Evolutionary conservation across 176 grass and related monocot genomes (phyloP).

Genomic region (Aechmea fasciata): DNA sequence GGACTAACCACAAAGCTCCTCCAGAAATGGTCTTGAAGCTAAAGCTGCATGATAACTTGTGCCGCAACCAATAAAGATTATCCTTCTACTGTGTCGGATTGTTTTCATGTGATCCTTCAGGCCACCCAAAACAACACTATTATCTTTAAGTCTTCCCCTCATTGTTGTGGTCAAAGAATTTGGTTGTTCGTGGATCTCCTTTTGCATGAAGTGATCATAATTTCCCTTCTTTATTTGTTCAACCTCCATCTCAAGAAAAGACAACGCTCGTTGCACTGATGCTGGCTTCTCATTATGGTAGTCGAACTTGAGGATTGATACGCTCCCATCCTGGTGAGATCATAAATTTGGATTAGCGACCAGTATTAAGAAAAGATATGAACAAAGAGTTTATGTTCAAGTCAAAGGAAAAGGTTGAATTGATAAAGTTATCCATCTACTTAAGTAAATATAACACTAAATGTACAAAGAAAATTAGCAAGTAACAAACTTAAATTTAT

Average conservation of each 20-base stretch:
- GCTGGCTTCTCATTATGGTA: slow-evolving; percentile 74
- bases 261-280: slow-evolving; percentile 79
- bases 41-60: slow-evolving; percentile 90
- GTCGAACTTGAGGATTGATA: slow-evolving; percentile 83
- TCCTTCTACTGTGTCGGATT: slow-evolving; percentile 66
- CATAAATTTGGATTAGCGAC: not conserved
- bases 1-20: slow-evolving; percentile 69
- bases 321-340: slow-evolving; percentile 62
- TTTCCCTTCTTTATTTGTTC: slow-evolving; percentile 96
- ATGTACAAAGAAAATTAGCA: too few species aligned
- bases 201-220: slow-evolving; percentile 95
- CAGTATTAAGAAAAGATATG: not conserved
- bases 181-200: slow-evolving; percentile 90
- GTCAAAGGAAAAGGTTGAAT: too few species aligned
- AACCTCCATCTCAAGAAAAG: slow-evolving; percentile 93
- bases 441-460: too few species aligned
- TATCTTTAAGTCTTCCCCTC: slow-evolving; percentile 86
- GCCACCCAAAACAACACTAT: slow-evolving; percentile 70
- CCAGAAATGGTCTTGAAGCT: slow-evolving; percentile 75
- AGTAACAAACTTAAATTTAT: not conserved
- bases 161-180: slow-evolving; percentile 85
- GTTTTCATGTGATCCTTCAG: slow-evolving; percentile 85
- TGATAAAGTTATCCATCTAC: too few species aligned
- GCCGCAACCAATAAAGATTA: slow-evolving; percentile 84
- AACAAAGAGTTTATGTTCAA: not conserved